phyloP scores from a whole-genome alignment of 768 basidiomycete genomes.

The Sarcodon aspratus region DNA sequence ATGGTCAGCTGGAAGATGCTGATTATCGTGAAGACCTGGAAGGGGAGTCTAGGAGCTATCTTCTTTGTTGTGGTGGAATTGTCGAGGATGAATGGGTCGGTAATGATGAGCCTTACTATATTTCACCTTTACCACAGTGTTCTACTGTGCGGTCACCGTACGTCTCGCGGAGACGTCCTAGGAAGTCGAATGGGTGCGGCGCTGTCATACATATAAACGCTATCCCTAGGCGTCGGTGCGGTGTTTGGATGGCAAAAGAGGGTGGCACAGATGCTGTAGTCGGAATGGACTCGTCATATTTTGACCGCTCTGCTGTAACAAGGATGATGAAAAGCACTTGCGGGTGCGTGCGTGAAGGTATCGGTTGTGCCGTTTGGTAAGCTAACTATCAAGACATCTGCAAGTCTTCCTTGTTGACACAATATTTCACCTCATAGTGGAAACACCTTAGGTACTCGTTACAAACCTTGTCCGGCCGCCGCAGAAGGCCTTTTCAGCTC shows the following conservation, averaged over 20 bases:
- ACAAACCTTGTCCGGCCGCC: constrained; percentile 47
- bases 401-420: neutral
- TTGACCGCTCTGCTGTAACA: constrained; percentile 35
- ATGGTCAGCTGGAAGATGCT: constrained; percentile 6
- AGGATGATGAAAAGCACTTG: constrained; percentile 45
- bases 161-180: constrained; percentile 7
- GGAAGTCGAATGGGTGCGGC: constrained; percentile 47
- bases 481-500: constrained; percentile 34
- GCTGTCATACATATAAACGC: constrained; percentile 46
- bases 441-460: constrained; percentile 52
- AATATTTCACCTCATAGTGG: constrained; percentile 29
- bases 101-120: constrained; percentile 13
- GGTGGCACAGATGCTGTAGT: constrained; percentile 44
- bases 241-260: constrained; percentile 48
- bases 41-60: constrained; percentile 16
- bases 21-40: constrained; percentile 13
- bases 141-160: constrained; percentile 6
- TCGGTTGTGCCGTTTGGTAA: constrained; percentile 54
- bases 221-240: constrained; percentile 36
- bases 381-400: constrained; percentile 8
- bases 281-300: constrained; percentile 45
- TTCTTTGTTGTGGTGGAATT: constrained; percentile 29
- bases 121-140: constrained; percentile 27
- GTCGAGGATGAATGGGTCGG: neutral
- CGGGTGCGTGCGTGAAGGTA: constrained; percentile 56